Evolutionary conservation across 2,329 filamentous ascomycete genomes (phyloP), one percentile per base, ranked within the genome.

Genomic region (Myriosclerotinia curreyana): DNA sequence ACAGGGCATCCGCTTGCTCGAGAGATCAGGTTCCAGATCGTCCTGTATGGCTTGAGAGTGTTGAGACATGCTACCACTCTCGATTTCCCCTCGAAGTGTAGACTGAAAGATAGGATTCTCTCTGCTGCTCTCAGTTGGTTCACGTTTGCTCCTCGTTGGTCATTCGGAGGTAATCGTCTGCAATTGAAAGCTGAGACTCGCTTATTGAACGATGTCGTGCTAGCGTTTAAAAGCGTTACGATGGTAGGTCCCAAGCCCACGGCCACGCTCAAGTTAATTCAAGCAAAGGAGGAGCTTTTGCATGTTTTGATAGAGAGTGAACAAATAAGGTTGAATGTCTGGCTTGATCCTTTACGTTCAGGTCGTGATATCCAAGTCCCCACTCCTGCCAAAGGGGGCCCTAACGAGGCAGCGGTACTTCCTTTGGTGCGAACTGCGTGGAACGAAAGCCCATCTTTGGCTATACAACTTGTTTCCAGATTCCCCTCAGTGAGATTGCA

Each of bases 101-200:
- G 89, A 65, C 80, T 98, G 46, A 97, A 96, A 75, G 93, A 98
- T 73, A 87, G 91, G 69, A 88, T 96, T 60, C 76, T 99, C 46
- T 93, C 92, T 7, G 92, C 92, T 38, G 93, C 86, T 17, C 80
- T 99, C 40, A 86, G 84, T 66, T 99, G 96, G 96, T 99, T 99
- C 76, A 85, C 82, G 48, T 85, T 87, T 69, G 80, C 91, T 7
- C 91, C 93, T 17, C 86, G 87, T 69, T 99, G 95, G 94, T 96
- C 95, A 0, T 98, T 95, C 76, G 95, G 95, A 64, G 95, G 94
- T 71, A 99, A 97, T 74, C 85, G 91, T 56, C 79, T 99, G 20
- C 95, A 99, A 74, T 81, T 98, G 60, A 98, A 96, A 79, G 94
- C 96, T 0, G 95, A 99, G 77, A 86, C 92, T 42, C 89, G 89